phyloP scores from a whole-genome alignment of 202 grass and related monocot genomes.

The Sporobolus alterniflorus region DNA sequence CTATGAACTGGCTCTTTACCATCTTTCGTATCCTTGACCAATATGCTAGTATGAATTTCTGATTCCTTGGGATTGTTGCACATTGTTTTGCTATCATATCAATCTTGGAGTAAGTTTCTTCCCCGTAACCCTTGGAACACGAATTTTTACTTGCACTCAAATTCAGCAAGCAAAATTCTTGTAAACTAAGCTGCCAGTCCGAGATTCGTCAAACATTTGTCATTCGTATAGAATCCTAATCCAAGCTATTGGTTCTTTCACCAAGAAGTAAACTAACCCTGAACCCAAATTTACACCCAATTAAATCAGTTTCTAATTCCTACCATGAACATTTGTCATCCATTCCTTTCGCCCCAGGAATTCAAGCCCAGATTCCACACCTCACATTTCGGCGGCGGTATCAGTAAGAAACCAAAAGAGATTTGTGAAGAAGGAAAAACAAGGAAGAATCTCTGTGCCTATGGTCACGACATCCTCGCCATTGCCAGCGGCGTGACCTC shows the following conservation, averaged over 20 bases:
- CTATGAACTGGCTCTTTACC: neutral
- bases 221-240: slow-evolving; percentile 16
- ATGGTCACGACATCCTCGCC: slow-evolving; percentile 37
- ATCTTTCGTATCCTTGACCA: neutral
- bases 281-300: slow-evolving; percentile 38
- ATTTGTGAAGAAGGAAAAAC: neutral
- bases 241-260: neutral
- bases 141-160: neutral
- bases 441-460: slow-evolving; percentile 21
- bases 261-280: slow-evolving; percentile 2
- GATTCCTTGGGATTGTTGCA: neutral
- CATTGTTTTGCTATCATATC: neutral
- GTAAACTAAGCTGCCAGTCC: neutral
- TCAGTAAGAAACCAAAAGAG: neutral
- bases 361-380: neutral
- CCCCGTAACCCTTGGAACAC: neutral
- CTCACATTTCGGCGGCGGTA: neutral
- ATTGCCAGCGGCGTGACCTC: slow-evolving; percentile 65
- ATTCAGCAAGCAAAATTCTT: neutral
- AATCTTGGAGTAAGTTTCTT: neutral
- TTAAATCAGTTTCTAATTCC: slow-evolving; percentile 17
- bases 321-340: slow-evolving; percentile 1
- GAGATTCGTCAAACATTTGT: neutral
- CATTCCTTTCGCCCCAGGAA: neutral
- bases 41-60: neutral